Evolutionary conservation across 2,329 filamentous ascomycete species (phyloP).

Genomic region (Diaporthe citrichinensis): DNA sequence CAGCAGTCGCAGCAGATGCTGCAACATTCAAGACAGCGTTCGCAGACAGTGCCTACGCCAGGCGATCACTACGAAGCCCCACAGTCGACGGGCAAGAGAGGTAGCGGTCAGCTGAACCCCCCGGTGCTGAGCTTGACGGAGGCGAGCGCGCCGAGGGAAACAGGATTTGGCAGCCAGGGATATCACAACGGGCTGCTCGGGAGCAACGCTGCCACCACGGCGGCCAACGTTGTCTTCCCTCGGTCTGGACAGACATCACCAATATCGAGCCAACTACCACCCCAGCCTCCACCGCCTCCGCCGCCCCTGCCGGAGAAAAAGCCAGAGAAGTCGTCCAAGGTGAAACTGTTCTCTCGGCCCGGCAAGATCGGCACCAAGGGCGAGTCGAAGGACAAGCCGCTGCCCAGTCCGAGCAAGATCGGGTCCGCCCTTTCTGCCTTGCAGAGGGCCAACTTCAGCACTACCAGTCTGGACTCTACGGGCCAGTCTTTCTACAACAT

Average conservation of each 20-base stretch:
- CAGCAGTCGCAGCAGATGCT: constrained; percentile 61
- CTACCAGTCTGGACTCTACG: constrained; percentile 77
- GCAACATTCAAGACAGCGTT: constrained; percentile 74
- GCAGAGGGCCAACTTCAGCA: constrained; percentile 78
- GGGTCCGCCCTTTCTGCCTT: constrained; percentile 76
- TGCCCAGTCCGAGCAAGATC: constrained; percentile 81
- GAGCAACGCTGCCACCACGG: constrained; percentile 74
- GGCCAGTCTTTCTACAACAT: constrained; percentile 78
- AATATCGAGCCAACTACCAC: constrained; percentile 50
- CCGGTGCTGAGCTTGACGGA: constrained; percentile 76
- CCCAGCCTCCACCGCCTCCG: constrained; percentile 54
- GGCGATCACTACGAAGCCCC: constrained; percentile 58
- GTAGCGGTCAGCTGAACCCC: constrained; percentile 69
- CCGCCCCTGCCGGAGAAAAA: constrained; percentile 70
- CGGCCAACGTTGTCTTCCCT: constrained; percentile 81
- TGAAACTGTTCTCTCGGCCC: constrained; percentile 85
- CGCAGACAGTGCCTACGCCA: constrained; percentile 78
- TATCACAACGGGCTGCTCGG: constrained; percentile 75
- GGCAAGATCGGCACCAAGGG: constrained; percentile 81
- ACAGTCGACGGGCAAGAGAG: constrained; percentile 54
- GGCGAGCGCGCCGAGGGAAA: constrained; percentile 73
- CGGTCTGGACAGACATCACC: constrained; percentile 71
- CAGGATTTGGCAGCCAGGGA: constrained; percentile 62
- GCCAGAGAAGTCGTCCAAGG: constrained; percentile 78
- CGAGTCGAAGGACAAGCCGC: constrained; percentile 74